A percentile compares a stretch with the other conserved stretches of the same genome.
Conservation (phyloP, 1,139 yeast genomes). For the Pichia cactophila region DNA sequence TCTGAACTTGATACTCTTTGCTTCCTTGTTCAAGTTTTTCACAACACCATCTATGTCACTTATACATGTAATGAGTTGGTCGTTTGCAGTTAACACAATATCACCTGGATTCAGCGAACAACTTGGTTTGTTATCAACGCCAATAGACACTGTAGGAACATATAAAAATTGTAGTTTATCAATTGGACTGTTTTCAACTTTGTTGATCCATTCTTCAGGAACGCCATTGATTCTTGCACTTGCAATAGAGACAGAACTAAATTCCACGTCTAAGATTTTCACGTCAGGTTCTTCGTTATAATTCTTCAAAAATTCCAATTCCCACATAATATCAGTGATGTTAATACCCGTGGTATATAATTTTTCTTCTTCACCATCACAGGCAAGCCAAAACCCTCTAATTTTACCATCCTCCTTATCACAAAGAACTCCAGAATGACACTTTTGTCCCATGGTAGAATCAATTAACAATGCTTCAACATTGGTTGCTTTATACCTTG, state of each 20-base stretch:
- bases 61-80: constrained; percentile 52
- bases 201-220: constrained; percentile 70
- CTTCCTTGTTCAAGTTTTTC: constrained; percentile 23
- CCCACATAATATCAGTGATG: constrained; percentile 52
- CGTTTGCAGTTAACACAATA: constrained; percentile 65
- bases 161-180: constrained; percentile 68
- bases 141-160: constrained; percentile 52
- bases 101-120: constrained; percentile 53
- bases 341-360: constrained; percentile 79
- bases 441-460: constrained; percentile 62
- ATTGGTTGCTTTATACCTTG: constrained; percentile 82
- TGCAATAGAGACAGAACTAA: constrained; percentile 57
- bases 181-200: constrained; percentile 49
- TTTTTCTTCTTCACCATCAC: constrained; percentile 59
- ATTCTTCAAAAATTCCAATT: constrained; percentile 49
- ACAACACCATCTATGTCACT: constrained; percentile 56
- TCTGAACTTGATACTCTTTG: constrained; percentile 44
- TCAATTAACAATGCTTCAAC: constrained; percentile 73
- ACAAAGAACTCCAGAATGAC: constrained; percentile 71
- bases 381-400: constrained; percentile 79
- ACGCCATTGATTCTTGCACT: constrained; percentile 84
- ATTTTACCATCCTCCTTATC: constrained; percentile 74
- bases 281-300: constrained; percentile 38
- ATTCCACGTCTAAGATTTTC: constrained; percentile 73
- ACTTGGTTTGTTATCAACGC: constrained; percentile 22